Evolutionary conservation across 495 filamentous ascomycete genomes (phyloP).

Genomic region (Penicillium salamii): DNA sequence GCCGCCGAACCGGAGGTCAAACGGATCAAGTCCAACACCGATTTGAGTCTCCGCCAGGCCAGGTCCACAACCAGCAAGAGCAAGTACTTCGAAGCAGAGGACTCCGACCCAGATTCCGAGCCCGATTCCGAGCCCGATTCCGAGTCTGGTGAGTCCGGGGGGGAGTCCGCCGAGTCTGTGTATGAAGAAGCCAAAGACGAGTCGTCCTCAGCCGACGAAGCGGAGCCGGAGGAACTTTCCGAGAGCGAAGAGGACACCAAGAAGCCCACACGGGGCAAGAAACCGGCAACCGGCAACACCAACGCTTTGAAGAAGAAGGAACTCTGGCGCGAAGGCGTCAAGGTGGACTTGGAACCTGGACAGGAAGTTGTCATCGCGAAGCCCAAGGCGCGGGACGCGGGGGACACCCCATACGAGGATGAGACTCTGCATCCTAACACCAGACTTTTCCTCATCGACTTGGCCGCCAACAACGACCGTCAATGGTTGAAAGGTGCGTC

Average conservation of each 20-base stretch:
- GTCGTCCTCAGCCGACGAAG: slow-evolving; percentile 14
- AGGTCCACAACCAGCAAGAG: slow-evolving; percentile 55
- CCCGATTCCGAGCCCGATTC: slow-evolving; percentile 25
- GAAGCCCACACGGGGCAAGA: slow-evolving; percentile 17
- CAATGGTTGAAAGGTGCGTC: slow-evolving; percentile 74
- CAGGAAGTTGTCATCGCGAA: slow-evolving; percentile 67
- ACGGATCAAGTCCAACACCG: slow-evolving; percentile 44
- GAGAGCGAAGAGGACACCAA: slow-evolving; percentile 23
- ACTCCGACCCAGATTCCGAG: slow-evolving; percentile 29
- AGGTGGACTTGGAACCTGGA: slow-evolving; percentile 55
- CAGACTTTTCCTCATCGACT: slow-evolving; percentile 69
- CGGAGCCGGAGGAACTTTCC: slow-evolving; percentile 17
- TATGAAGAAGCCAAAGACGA: slow-evolving; percentile 24
- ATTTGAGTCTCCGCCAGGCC: slow-evolving; percentile 18
- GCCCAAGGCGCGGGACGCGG: slow-evolving; percentile 65
- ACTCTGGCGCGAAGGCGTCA: slow-evolving; percentile 57
- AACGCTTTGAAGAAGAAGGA: slow-evolving; percentile 43
- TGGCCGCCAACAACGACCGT: slow-evolving; percentile 75
- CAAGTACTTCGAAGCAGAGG: slow-evolving; percentile 52
- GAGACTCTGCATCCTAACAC: slow-evolving; percentile 78
- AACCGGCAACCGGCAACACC: slow-evolving; percentile 1
- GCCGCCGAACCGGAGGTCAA: slow-evolving; percentile 33
- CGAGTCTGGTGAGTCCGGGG: slow-evolving; percentile 20
- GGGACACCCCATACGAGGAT: slow-evolving; percentile 64
- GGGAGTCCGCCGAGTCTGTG: slow-evolving; percentile 24